These are phyloP conservation scores for Diaporthe sp. DNA, from an alignment of 2,329 filamentous ascomycete genomes.

Conservation along the genomic window DNA sequence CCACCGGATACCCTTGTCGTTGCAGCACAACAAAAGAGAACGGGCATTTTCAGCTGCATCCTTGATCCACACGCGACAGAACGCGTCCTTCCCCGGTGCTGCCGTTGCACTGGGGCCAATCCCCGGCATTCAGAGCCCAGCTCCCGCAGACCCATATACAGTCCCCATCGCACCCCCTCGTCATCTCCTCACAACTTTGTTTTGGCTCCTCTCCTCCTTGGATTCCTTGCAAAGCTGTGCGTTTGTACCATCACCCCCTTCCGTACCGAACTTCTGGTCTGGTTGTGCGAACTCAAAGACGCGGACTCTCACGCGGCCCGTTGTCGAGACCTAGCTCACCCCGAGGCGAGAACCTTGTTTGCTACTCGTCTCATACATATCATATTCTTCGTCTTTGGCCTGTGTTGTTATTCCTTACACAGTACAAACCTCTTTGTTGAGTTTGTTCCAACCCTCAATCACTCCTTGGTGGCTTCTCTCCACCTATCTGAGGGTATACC, in stretches of 20 bases:
- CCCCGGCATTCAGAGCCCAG: conserved; percentile 31
- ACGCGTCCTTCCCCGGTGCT: conserved; percentile 30
- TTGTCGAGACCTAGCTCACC: conserved; percentile 6
- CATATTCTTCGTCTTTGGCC: conserved; percentile 17
- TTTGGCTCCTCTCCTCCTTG: conserved; percentile 34
- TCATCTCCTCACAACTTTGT: conserved; percentile 35
- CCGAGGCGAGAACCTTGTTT: conserved; percentile 24
- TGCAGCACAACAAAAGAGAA: conserved; percentile 22
- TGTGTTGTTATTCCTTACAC: conserved; percentile 15
- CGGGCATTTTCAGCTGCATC: conserved; percentile 28
- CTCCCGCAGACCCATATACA: conserved; percentile 32
- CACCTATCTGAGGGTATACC: conserved; percentile 2
- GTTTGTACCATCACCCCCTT: conserved; percentile 4
- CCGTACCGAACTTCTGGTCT: conserved; percentile 27
- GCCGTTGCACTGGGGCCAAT: conserved; percentile 19
- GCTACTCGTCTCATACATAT: neutral
- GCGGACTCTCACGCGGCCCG: conserved; percentile 13
- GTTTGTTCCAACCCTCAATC: conserved; percentile 14
- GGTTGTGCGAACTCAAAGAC: conserved; percentile 13
- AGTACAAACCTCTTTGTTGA: conserved; percentile 8
- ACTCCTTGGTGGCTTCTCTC: conserved; percentile 19
- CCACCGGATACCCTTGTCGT: conserved; percentile 32
- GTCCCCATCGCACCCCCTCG: conserved; percentile 28
- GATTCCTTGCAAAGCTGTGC: conserved; percentile 29
- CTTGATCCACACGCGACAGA: conserved; percentile 35